Evolutionary conservation across 2,329 filamentous ascomycete species (phyloP).

Genomic region (Sporothrix pseudoabietina): DNA sequence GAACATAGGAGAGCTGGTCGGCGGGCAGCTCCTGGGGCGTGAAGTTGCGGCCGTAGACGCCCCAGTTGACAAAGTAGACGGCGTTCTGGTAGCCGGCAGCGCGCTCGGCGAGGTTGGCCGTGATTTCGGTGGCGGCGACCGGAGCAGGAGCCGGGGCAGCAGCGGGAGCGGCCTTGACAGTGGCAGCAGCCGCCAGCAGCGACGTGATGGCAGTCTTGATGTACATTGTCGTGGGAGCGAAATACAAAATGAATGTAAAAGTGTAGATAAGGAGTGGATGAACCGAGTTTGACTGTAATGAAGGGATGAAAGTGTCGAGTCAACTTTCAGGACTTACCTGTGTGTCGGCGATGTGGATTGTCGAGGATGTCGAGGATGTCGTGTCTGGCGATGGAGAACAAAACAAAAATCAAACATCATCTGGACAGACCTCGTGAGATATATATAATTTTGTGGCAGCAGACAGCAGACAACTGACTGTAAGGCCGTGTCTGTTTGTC

Average conservation of each 20-base stretch:
- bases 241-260: background rate
- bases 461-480: too few relatives aligned
- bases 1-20: slow-evolving; percentile 71
- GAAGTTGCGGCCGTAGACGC: slow-evolving; percentile 73
- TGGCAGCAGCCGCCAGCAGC: slow-evolving; percentile 14
- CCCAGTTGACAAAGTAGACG: slow-evolving; percentile 59
- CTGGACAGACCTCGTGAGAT: background rate
- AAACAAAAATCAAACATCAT: background rate
- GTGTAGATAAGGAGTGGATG: background rate
- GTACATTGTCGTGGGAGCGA: background rate
- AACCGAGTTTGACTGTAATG: background rate
- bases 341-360: background rate
- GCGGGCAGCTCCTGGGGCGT: slow-evolving; percentile 70
- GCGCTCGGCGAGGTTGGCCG: slow-evolving; percentile 15
- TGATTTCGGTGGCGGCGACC: too few relatives aligned
- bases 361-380: background rate
- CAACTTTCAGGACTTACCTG: slow-evolving; percentile 26
- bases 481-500: background rate
- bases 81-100: slow-evolving; percentile 47
- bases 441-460: slow-evolving; percentile 11
- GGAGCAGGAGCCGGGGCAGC: background rate
- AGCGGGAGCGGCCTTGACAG: background rate
- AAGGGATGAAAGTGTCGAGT: slow-evolving; percentile 27
- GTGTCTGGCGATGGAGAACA: background rate
- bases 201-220: slow-evolving; percentile 12